A percentile compares a stretch with the other conserved stretches of the same genome.
phyloP scores from a whole-genome alignment of 257 asterid genomes.

The Lithospermum erythrorhizon region DNA sequence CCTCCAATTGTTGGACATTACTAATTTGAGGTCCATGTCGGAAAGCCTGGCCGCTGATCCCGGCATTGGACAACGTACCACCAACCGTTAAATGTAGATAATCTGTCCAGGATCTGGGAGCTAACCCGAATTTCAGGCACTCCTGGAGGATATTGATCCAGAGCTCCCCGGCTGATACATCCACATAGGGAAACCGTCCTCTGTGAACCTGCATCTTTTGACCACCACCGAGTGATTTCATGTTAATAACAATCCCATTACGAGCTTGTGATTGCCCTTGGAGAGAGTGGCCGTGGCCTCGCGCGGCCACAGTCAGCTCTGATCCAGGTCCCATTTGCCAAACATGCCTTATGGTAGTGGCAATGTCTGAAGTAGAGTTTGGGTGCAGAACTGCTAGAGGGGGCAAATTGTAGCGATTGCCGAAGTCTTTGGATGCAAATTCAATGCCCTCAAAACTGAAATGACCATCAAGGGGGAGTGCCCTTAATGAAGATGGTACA shows the following conservation, averaged over 20 bases:
- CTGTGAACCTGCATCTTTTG: constrained; percentile 45
- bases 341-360: constrained; percentile 48
- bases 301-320: constrained; percentile 52
- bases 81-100: constrained; percentile 82
- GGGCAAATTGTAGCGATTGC: constrained; percentile 50
- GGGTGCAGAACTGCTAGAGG: constrained; percentile 84
- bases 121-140: constrained; percentile 55
- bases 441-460: constrained; percentile 48
- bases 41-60: constrained; percentile 92
- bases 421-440: constrained; percentile 67
- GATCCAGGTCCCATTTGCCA: constrained; percentile 71
- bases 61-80: constrained; percentile 84
- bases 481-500: constrained; percentile 29
- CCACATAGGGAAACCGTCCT: constrained; percentile 48
- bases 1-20: constrained; percentile 76
- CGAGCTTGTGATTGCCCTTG: constrained; percentile 71
- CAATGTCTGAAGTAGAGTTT: constrained; percentile 50
- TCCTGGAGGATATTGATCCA: constrained; percentile 73
- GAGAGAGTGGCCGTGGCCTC: constrained; percentile 79
- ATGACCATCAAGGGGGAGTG: constrained; percentile 43
- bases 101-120: constrained; percentile 94
- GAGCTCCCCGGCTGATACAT: constrained; percentile 62
- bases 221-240: constrained; percentile 39
- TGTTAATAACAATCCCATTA: constrained; percentile 62
- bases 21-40: constrained; percentile 92